A percentile compares a stretch with the other conserved stretches of the same genome.
Evolutionary conservation across 2,329 filamentous ascomycete genomes (phyloP).

Genomic region (Furcasterigmium furcatum): DNA sequence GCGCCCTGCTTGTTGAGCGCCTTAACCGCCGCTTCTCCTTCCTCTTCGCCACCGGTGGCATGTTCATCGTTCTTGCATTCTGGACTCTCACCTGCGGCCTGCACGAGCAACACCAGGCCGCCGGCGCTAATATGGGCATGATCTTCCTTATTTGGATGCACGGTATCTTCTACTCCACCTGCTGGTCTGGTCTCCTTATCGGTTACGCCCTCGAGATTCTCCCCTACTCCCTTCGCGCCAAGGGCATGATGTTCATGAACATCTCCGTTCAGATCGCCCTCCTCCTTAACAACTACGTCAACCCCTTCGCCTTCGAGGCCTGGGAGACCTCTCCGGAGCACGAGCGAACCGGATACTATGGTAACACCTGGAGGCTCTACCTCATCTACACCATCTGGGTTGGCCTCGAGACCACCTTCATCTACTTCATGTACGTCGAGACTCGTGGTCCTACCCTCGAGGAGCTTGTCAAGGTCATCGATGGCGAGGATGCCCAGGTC

Average conservation of each 20-base stretch:
- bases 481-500: slow-evolving; percentile 53
- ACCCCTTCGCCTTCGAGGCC: slow-evolving; percentile 15
- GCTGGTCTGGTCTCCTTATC: slow-evolving; percentile 54
- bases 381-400: slow-evolving; percentile 10
- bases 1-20: slow-evolving; percentile 45
- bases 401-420: slow-evolving; percentile 13
- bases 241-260: slow-evolving; percentile 62
- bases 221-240: slow-evolving; percentile 54
- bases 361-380: slow-evolving; percentile 9
- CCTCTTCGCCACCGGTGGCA: slow-evolving; percentile 42
- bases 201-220: slow-evolving; percentile 57
- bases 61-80: slow-evolving; percentile 41
- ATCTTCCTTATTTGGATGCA: slow-evolving; percentile 58
- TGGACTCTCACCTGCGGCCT: slow-evolving; percentile 51
- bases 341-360: neutral
- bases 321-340: slow-evolving; percentile 3
- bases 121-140: slow-evolving; percentile 46
- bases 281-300: slow-evolving; percentile 38
- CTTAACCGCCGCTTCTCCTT: slow-evolving; percentile 51
- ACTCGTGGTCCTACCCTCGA: slow-evolving; percentile 63
- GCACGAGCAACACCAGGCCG: slow-evolving; percentile 42
- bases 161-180: slow-evolving; percentile 55
- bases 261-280: slow-evolving; percentile 58
- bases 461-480: slow-evolving; percentile 64
- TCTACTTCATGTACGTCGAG: slow-evolving; percentile 56